Percentiles rank a stretch among this genome's conserved stretches.
phyloP scores from a whole-genome alignment of 768 basidiomycete species.

The Kwoniella botswanensis region DNA sequence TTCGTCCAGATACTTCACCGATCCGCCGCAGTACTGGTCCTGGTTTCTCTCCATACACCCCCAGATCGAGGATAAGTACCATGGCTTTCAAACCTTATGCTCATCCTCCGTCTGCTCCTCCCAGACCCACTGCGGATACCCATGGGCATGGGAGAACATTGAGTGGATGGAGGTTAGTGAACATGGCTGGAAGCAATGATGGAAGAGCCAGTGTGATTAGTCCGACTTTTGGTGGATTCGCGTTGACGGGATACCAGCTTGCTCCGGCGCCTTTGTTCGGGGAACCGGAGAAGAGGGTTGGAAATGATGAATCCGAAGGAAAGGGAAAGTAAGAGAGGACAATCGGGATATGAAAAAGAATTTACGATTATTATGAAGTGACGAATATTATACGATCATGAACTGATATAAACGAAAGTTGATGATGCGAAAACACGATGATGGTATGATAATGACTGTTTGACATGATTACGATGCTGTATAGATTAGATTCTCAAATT shows the following conservation, averaged over 20 bases:
- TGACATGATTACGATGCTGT: too few species aligned
- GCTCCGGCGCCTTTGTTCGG: not conserved
- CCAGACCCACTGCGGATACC: not conserved
- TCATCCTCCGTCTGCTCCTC: slow-evolving; percentile 2
- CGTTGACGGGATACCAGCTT: not conserved
- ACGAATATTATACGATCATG: too few species aligned
- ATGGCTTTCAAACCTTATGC: slow-evolving; percentile 21
- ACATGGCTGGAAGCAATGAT: not conserved
- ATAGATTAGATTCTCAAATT: too few species aligned
- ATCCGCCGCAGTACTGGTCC: not conserved
- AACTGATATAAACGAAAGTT: too few species aligned
- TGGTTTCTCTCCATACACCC: slow-evolving; percentile 3
- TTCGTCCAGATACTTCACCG: not conserved
- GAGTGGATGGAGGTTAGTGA: not conserved
- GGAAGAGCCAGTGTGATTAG: slow-evolving; percentile 8
- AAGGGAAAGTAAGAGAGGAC: not conserved
- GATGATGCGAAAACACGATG: too few species aligned
- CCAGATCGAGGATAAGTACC: not conserved
- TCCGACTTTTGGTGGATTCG: slow-evolving; percentile 4
- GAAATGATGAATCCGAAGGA: not conserved
- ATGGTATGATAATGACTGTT: too few species aligned
- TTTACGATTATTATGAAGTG: too few species aligned
- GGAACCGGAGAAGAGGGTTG: not conserved
- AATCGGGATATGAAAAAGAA: not conserved
- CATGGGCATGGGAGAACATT: not conserved